Percentiles rank a stretch among this genome's conserved stretches.
These are phyloP conservation scores for Taphrina deformans DNA, from an alignment of 1,139 yeast species.

Conservation along the genomic window DNA sequence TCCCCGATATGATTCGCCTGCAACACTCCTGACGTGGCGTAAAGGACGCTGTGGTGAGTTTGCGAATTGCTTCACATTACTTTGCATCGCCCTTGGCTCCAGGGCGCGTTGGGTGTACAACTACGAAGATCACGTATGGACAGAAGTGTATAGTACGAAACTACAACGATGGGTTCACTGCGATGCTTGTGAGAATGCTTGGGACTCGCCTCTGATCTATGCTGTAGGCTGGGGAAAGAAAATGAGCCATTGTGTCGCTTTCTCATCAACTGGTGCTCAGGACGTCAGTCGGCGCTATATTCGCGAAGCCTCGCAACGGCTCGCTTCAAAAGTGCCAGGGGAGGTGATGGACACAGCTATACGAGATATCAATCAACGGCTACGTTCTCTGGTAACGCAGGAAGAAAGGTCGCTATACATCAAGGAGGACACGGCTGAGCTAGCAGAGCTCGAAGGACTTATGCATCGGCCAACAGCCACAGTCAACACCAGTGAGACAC, in stretches of 20 bases:
- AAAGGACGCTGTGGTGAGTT: slow-evolving; percentile 93
- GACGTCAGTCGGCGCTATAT: slow-evolving; percentile 66
- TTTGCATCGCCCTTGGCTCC: slow-evolving; percentile 66
- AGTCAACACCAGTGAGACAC: slow-evolving; percentile 37
- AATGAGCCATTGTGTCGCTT: slow-evolving; percentile 83
- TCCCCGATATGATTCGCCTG: slow-evolving; percentile 73
- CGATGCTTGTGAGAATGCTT: slow-evolving; percentile 85
- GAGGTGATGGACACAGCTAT: slow-evolving; percentile 49
- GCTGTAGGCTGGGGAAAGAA: slow-evolving; percentile 87
- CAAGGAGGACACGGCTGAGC: slow-evolving; percentile 51
- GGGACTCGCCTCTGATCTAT: slow-evolving; percentile 76
- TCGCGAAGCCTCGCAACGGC: slow-evolving; percentile 52
- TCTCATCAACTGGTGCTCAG: slow-evolving; percentile 51
- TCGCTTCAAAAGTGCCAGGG: slow-evolving; percentile 57
- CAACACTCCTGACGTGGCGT: slow-evolving; percentile 56
- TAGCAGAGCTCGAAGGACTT: slow-evolving; percentile 45
- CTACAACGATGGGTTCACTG: slow-evolving; percentile 75
- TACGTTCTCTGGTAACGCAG: slow-evolving; percentile 46
- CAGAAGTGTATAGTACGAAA: slow-evolving; percentile 71
- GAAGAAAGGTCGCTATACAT: slow-evolving; percentile 45
- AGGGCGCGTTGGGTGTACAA: slow-evolving; percentile 77
- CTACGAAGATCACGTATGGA: slow-evolving; percentile 91
- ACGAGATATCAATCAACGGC: slow-evolving; percentile 47
- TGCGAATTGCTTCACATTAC: slow-evolving; percentile 78
- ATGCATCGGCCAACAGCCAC: slow-evolving; percentile 38